Conservation (phyloP, 169 alveolate genomes). For the Babesia bovis region DNA sequence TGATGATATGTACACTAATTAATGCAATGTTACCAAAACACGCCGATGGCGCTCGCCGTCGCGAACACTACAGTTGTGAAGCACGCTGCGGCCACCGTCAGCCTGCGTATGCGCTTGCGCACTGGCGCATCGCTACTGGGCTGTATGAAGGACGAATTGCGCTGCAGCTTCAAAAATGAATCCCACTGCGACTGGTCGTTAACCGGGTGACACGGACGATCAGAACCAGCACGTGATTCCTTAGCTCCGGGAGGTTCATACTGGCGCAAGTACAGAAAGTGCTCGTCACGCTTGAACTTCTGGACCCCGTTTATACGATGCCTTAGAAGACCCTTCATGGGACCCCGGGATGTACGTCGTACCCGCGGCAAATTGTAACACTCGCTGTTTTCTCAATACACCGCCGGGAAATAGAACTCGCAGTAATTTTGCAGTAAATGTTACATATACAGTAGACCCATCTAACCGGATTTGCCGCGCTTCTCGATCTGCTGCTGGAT, state of each 20-base stretch:
- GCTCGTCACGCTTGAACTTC: slow-evolving; percentile 62
- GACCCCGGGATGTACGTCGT: slow-evolving; percentile 53
- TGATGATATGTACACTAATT: neutral
- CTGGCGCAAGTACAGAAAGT: slow-evolving; percentile 59
- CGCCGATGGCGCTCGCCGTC: slow-evolving; percentile 45
- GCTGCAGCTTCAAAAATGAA: slow-evolving; percentile 5
- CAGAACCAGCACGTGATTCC: neutral
- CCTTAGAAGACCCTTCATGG: slow-evolving; percentile 50
- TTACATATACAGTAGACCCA: too few species aligned
- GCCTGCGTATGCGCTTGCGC: slow-evolving; percentile 5
- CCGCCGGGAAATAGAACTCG: too few species aligned
- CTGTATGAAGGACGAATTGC: slow-evolving; percentile 20
- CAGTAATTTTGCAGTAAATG: too few species aligned
- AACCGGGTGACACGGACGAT: neutral
- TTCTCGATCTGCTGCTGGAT: slow-evolving; percentile 33
- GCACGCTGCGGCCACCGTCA: slow-evolving; percentile 23
- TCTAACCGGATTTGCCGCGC: too few species aligned
- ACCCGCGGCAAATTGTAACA: too few species aligned
- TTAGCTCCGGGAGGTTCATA: slow-evolving; percentile 2
- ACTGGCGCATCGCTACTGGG: slow-evolving; percentile 20
- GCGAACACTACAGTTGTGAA: slow-evolving; percentile 39
- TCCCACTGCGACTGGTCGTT: slow-evolving; percentile 3
- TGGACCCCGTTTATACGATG: slow-evolving; percentile 51
- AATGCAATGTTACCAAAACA: slow-evolving; percentile 28
- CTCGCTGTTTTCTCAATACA: too few species aligned